A percentile compares a stretch with the other conserved stretches of the same genome.
phyloP scores from a whole-genome alignment of 257 asterid species.

The Salvia splendens region DNA sequence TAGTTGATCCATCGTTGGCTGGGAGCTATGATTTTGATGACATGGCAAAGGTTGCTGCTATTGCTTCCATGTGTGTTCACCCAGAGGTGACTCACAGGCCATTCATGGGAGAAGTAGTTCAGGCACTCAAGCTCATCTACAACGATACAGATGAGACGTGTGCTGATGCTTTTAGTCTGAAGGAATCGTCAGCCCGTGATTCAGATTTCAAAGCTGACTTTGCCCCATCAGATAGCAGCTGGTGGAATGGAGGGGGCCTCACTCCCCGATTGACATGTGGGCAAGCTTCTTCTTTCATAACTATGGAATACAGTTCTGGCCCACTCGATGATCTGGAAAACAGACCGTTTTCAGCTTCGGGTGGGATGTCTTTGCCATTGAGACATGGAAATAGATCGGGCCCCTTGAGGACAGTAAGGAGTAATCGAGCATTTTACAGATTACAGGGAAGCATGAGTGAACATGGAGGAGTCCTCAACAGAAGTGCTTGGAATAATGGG shows the following conservation, averaged over 20 bases:
- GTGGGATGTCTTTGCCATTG: constrained; percentile 44
- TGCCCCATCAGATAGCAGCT: constrained; percentile 29
- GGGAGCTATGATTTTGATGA: constrained; percentile 75
- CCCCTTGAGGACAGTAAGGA: constrained; percentile 66
- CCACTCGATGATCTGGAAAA: constrained; percentile 67
- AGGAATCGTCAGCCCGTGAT: constrained; percentile 76
- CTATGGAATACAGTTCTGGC: constrained; percentile 94
- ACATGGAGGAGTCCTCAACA: constrained; percentile 54
- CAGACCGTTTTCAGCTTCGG: constrained; percentile 34
- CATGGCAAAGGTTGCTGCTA: constrained; percentile 96
- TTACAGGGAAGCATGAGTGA: constrained; percentile 85
- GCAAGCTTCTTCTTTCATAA: constrained; percentile 70
- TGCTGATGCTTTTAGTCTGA: constrained; percentile 69
- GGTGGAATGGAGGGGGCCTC: too few species aligned
- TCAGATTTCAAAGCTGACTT: constrained; percentile 69
- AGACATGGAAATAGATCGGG: constrained; percentile 74
- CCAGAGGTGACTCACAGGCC: constrained; percentile 91
- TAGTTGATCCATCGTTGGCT: constrained; percentile 79
- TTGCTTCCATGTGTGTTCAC: constrained; percentile 93
- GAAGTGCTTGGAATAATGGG: constrained; percentile 61
- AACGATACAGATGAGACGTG: constrained; percentile 70
- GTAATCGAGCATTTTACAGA: constrained; percentile 66
- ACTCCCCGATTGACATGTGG: constrained; percentile 66
- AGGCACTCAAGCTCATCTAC: constrained; percentile 90
- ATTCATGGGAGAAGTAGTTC: constrained; percentile 98